phyloP scores from a whole-genome alignment of 257 asterid species.

The Solanum sejunctum region DNA sequence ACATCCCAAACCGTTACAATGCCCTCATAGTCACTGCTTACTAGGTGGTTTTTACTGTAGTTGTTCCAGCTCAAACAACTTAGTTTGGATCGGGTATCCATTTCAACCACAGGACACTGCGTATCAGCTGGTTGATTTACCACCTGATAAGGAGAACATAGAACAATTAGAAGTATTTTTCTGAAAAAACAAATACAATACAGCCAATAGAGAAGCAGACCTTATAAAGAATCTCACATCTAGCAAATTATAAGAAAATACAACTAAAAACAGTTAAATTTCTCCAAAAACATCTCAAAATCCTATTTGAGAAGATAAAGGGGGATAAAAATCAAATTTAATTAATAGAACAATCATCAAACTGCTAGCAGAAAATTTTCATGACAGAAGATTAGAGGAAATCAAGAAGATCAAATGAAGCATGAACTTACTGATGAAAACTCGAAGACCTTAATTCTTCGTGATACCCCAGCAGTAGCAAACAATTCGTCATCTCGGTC shows the following conservation, averaged over 20 bases:
- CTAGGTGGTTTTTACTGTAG: constrained; percentile 54
- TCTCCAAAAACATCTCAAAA: not conserved
- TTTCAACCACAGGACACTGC: constrained; percentile 75
- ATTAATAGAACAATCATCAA: not conserved
- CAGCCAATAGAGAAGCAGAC: not conserved
- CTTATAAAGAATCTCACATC: not conserved
- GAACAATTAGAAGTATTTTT: not conserved
- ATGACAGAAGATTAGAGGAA: not conserved
- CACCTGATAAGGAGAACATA: constrained; percentile 36
- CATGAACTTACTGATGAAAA: constrained; percentile 41
- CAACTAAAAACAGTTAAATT: not conserved
- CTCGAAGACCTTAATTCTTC: constrained; percentile 61
- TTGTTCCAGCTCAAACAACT: constrained; percentile 94
- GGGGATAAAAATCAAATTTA: not conserved
- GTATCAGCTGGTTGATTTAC: constrained; percentile 59
- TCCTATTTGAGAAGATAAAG: not conserved
- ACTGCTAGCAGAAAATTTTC: not conserved
- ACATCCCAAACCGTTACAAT: constrained; percentile 90
- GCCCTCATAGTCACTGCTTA: constrained; percentile 94
- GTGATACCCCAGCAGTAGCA: constrained; percentile 82
- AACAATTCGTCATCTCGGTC: constrained; percentile 75
- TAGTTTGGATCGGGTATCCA: constrained; percentile 69
- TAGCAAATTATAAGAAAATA: not conserved
- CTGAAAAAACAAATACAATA: not conserved
- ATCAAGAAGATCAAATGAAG: not conserved